A percentile compares a stretch with the other conserved stretches of the same genome.
phyloP scores from a whole-genome alignment of 768 basidiomycete species.

The Plicaturopsis crispa region DNA sequence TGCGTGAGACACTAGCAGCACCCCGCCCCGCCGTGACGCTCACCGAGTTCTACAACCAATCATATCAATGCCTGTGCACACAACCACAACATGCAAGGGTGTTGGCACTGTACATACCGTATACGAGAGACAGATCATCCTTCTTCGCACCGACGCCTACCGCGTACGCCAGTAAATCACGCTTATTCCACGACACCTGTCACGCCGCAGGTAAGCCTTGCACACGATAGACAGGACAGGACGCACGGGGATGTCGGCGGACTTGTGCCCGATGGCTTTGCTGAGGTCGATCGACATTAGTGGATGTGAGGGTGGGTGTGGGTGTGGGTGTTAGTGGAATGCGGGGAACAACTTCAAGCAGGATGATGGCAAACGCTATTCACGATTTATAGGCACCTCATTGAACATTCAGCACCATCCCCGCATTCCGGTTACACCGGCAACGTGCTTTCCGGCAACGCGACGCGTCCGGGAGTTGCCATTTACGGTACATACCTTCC shows the following conservation, averaged over 20 bases:
- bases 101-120: conserved; percentile 45
- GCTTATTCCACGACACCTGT: conserved; percentile 79
- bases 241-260: conserved; percentile 47
- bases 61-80: background rate
- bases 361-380: no score
- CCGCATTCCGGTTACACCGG: no score
- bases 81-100: background rate
- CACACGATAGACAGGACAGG: background rate
- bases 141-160: conserved; percentile 77
- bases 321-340: no score
- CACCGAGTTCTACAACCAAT: conserved; percentile 42
- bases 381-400: no score
- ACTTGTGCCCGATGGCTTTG: conserved; percentile 55
- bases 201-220: background rate
- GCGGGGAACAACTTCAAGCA: no score
- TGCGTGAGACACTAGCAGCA: background rate
- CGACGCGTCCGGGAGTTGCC: no score
- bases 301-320: no score
- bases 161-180: conserved; percentile 75
- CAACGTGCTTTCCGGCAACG: no score
- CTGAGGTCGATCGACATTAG: conserved; percentile 58
- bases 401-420: no score
- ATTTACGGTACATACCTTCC: no score
- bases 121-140: conserved; percentile 61
- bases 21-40: conserved; percentile 8